Evolutionary conservation across 2,329 filamentous ascomycete species (phyloP).

Genomic region (Colletotrichum tabaci): DNA sequence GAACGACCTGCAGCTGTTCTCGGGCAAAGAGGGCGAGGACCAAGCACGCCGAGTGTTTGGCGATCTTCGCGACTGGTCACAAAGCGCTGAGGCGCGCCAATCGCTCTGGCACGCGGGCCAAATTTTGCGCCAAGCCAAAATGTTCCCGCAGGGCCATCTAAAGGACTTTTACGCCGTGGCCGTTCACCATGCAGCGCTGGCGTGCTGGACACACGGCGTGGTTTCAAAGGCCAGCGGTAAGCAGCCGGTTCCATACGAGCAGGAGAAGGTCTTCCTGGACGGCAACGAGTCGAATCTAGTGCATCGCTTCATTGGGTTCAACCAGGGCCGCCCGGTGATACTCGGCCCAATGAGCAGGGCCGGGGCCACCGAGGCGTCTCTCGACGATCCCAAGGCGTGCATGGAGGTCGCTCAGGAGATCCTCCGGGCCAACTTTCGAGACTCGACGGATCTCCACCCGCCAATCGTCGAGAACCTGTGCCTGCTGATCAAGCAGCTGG

Average conservation of each 20-base stretch:
- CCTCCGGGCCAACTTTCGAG: conserved; percentile 67
- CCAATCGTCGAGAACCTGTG: conserved; percentile 79
- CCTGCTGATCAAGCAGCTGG: conserved; percentile 73
- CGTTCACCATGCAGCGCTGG: conserved; percentile 77
- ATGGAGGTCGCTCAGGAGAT: conserved; percentile 73
- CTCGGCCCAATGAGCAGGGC: conserved; percentile 52
- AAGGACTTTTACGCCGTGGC: conserved; percentile 78
- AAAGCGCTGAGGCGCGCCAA: conserved; percentile 68
- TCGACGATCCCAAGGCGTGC: conserved; percentile 71
- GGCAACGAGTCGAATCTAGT: conserved; percentile 66
- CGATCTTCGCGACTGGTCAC: conserved; percentile 71
- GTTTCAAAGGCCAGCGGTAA: conserved; percentile 59
- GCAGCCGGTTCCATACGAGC: conserved; percentile 48
- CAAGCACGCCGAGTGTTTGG: conserved; percentile 74
- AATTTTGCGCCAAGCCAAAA: conserved; percentile 72
- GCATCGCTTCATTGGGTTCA: conserved; percentile 70
- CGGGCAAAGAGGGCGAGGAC: conserved; percentile 77
- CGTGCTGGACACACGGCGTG: conserved; percentile 79
- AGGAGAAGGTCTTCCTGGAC: conserved; percentile 68
- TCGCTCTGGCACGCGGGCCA: conserved; percentile 80
- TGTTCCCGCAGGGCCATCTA: conserved; percentile 67
- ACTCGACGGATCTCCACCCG: conserved; percentile 61
- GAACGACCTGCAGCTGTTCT: conserved; percentile 77
- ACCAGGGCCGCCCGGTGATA: conserved; percentile 68
- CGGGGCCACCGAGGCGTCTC: conserved; percentile 53